Conservation (phyloP, 345 rosid genomes). For the Citrus hindsii region DNA sequence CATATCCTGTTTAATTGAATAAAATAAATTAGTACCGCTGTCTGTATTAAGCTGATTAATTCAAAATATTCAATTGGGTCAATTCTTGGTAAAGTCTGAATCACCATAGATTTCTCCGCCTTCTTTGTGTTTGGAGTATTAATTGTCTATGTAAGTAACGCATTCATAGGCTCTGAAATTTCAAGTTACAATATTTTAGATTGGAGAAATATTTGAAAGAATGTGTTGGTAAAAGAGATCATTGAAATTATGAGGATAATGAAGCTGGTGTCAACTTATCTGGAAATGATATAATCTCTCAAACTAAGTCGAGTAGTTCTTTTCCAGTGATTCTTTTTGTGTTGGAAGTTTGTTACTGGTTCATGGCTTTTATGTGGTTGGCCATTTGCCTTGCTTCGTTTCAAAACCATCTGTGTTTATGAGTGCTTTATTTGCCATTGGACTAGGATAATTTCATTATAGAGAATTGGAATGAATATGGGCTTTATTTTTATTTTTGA, state of each 20-base stretch:
- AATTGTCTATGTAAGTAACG: background rate
- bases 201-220: background rate
- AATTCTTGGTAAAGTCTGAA: background rate
- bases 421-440: background rate
- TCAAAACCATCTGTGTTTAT: background rate
- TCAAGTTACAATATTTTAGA: background rate
- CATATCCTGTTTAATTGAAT: background rate
- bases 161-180: background rate
- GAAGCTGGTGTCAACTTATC: background rate
- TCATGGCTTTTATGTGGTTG: background rate
- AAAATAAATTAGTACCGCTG: background rate
- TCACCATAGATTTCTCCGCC: background rate
- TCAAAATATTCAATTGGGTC: background rate
- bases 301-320: background rate
- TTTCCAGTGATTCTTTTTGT: background rate
- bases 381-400: too few relatives aligned
- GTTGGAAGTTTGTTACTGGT: background rate
- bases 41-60: background rate
- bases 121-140: background rate
- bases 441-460: background rate
- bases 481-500: background rate
- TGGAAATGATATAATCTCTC: background rate
- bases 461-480: background rate
- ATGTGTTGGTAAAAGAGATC: background rate
- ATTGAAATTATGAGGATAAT: background rate